Percentiles rank a stretch among this genome's conserved stretches.
These are phyloP conservation scores for Chlorella sp. DNA, from an alignment of 139 green algal species.

Conservation along the genomic window DNA sequence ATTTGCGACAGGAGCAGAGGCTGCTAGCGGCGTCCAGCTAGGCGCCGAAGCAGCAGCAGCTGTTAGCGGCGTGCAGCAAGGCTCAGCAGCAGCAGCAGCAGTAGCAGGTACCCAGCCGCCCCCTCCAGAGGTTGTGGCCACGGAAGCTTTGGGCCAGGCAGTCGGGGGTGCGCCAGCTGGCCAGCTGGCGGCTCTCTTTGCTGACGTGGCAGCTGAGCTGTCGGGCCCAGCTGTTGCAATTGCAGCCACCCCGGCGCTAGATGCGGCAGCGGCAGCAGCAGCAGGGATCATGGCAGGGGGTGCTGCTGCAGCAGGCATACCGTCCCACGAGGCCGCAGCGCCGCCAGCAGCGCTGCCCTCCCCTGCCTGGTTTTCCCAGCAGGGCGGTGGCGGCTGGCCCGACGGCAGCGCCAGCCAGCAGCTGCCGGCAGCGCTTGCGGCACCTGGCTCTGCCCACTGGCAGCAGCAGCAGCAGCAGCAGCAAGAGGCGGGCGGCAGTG, in stretches of 20 bases:
- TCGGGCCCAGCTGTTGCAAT: neutral
- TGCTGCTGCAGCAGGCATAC: neutral
- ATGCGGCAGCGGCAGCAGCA: neutral
- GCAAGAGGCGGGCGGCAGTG: neutral
- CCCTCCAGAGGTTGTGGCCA: neutral
- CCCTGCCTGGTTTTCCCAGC: neutral
- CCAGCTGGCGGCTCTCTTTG: neutral
- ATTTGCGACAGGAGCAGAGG: neutral
- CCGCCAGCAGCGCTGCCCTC: neutral
- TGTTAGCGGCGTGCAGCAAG: neutral
- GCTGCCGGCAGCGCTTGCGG: too few relatives aligned
- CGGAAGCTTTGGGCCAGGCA: neutral
- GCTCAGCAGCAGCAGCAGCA: neutral
- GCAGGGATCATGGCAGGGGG: neutral
- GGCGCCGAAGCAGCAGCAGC: neutral
- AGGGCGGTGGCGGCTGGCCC: neutral
- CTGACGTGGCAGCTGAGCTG: constrained; percentile 8
- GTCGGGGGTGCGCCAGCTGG: neutral
- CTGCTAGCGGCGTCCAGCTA: neutral
- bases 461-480: constrained; percentile 19
- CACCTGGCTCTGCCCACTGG: neutral
- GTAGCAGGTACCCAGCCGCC: neutral
- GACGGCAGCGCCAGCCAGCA: neutral
- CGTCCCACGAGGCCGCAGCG: too few relatives aligned
- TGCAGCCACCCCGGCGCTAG: neutral